Evolutionary conservation across 1,139 yeast species (phyloP).

Genomic region (Starmera stellimalicola): DNA sequence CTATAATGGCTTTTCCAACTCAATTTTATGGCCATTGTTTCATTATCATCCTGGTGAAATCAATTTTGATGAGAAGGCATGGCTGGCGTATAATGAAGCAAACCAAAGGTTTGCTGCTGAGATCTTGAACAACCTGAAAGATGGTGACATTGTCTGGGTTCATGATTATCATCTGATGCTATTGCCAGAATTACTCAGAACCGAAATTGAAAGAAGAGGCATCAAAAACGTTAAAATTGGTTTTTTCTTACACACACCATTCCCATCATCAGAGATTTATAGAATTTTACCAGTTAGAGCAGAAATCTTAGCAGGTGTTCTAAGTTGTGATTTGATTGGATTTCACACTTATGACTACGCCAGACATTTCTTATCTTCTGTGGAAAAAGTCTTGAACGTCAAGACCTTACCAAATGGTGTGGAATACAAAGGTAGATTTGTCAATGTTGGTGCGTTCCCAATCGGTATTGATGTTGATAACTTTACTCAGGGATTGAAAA

Average conservation of each 20-base stretch:
- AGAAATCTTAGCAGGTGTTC: slow-evolving; percentile 84
- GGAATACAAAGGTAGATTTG: slow-evolving; percentile 64
- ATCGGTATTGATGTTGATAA: slow-evolving; percentile 96
- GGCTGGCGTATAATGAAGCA: slow-evolving; percentile 97
- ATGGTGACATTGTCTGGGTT: slow-evolving; percentile 91
- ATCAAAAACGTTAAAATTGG: slow-evolving; percentile 66
- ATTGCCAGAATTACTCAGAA: slow-evolving; percentile 81
- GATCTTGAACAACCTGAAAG: slow-evolving; percentile 62
- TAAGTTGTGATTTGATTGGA: slow-evolving; percentile 91
- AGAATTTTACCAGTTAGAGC: slow-evolving; percentile 91
- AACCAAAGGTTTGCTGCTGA: slow-evolving; percentile 73
- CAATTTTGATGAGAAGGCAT: slow-evolving; percentile 94
- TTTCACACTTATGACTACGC: slow-evolving; percentile 99
- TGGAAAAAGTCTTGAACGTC: slow-evolving; percentile 75
- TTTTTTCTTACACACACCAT: slow-evolving; percentile 94
- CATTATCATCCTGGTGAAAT: slow-evolving; percentile 99
- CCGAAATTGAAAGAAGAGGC: slow-evolving; percentile 37
- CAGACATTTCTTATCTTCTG: slow-evolving; percentile 90
- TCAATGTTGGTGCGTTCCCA: slow-evolving; percentile 93
- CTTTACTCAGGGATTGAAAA: slow-evolving; percentile 70
- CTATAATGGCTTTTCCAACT: slow-evolving; percentile 91
- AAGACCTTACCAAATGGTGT: slow-evolving; percentile 90
- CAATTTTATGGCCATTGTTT: slow-evolving; percentile 93
- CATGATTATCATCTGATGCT: slow-evolving; percentile 97
- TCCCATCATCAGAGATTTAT: slow-evolving; percentile 95